Evolutionary conservation across 768 basidiomycete species (phyloP), one percentile per base, ranked within the genome.

Genomic region (Pleurotus pulmonarius): DNA sequence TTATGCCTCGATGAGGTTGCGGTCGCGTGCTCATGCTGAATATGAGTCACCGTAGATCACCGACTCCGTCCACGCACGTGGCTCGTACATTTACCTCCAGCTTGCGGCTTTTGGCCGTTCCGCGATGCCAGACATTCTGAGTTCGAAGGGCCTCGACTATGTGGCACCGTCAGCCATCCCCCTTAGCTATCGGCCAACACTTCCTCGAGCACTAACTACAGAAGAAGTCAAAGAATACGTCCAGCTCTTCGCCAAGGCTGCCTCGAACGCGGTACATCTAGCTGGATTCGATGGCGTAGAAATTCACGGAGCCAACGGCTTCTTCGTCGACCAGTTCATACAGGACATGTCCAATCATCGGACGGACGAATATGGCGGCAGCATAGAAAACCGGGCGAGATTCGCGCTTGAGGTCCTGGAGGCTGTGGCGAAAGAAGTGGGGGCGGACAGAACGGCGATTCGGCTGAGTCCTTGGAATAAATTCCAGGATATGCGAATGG

Each of bases 271-370:
- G 9, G 72, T 86, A 8, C 63, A 73, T 46, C 61, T 63, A 18
- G 86, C 87, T 24, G 87, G 85, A 0, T 90, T 90, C 59, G 88
- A 90, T 58, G 89, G 87, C 43, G 59, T 81, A 55, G 78, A 78
- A 73, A 63, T 81, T 45, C 79, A 76, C 56, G 69, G 68, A 55
- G 75, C 74, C 51, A 78, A 80, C 55, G 75, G 77, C 0, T 81
- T 79, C 57, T 64, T 85, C 9, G 55, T 77, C 13, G 83, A 88
- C 62, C 84, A 88, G 64, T 88, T 89, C 73, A 58, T 84, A 8
- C 83, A 86, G 61, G 72, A 78, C 24, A 64, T 73, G n/a, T 72
- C 72, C 37, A 88, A 89, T 67, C 62, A 75, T 4, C 76, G 86
- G 13, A 81, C 77, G 5, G 87, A 90, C 64, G 70, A 76, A 45